phyloP scores from a whole-genome alignment of 2,329 filamentous ascomycete species.

The Talaromyces pinophilus region DNA sequence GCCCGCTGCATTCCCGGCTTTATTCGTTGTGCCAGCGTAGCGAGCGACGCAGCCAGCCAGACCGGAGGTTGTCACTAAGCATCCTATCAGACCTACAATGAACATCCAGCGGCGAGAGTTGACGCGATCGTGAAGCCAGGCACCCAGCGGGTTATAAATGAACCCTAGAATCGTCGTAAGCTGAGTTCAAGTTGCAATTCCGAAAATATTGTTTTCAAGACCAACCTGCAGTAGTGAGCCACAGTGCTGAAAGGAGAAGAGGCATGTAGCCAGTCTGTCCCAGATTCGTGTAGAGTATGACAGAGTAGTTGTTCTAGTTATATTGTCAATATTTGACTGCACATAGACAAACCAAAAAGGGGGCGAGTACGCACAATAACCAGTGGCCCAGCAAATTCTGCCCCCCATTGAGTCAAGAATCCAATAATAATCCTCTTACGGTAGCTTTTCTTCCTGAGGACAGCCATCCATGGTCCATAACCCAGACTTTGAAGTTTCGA shows the following conservation, averaged over 20 bases:
- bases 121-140: constrained; percentile 41
- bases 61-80: constrained; percentile 44
- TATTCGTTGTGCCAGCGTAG: constrained; percentile 43
- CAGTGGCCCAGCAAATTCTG: constrained; percentile 55
- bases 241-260: constrained; percentile 47
- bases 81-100: constrained; percentile 46
- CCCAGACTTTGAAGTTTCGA: constrained; percentile 45
- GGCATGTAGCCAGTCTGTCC: constrained; percentile 48
- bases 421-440: constrained; percentile 55
- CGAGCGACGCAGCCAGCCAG: constrained; percentile 42
- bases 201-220: constrained; percentile 12
- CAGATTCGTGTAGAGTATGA: constrained; percentile 48
- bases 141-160: constrained; percentile 40
- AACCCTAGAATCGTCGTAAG: constrained; percentile 35
- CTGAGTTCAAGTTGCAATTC: constrained; percentile 10
- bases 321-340: neutral
- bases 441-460: constrained; percentile 52
- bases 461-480: constrained; percentile 48
- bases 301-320: constrained; percentile 33
- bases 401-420: constrained; percentile 56
- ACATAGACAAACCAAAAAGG: no score
- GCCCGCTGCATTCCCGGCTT: constrained; percentile 45
- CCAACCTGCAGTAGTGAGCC: constrained; percentile 50
- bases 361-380: neutral
- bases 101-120: constrained; percentile 46